These are phyloP conservation scores for Barnettozyma botsteinii DNA, from an alignment of 805 yeast genomes.

Conservation along the genomic window DNA sequence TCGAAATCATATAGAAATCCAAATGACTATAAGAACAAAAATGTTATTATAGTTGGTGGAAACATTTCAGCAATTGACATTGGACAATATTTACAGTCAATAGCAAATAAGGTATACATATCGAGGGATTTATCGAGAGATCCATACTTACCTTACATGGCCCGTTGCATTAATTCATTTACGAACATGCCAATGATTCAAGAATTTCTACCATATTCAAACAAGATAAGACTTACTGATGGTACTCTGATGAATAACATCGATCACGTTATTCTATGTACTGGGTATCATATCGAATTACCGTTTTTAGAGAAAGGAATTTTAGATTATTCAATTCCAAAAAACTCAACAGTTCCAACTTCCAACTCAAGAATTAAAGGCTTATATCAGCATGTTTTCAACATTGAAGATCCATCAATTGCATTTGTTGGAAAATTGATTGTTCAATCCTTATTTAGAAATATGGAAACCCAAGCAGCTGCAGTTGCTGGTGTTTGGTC, in stretches of 20 bases:
- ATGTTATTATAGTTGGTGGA: constrained; percentile 41
- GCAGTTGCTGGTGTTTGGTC: constrained; percentile 57
- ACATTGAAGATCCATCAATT: constrained; percentile 40
- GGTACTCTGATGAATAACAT: constrained; percentile 30
- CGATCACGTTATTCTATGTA: constrained; percentile 36
- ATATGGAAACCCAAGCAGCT: constrained; percentile 47
- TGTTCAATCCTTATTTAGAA: constrained; percentile 41
- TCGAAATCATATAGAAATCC: constrained; percentile 45
- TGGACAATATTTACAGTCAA: constrained; percentile 37
- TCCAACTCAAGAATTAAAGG: constrained; percentile 33
- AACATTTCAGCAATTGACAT: constrained; percentile 39
- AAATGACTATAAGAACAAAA: constrained; percentile 32
- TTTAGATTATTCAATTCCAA: constrained; percentile 21
- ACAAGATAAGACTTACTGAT: constrained; percentile 26
- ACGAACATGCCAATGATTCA: constrained; percentile 26
- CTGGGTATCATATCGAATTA: constrained; percentile 39
- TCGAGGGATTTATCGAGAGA: constrained; percentile 69
- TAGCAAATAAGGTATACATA: constrained; percentile 44
- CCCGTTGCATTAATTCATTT: constrained; percentile 24
- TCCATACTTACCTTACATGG: constrained; percentile 36
- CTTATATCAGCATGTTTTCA: constrained; percentile 41
- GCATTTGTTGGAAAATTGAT: constrained; percentile 36
- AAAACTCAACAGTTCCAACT: constrained; percentile 16
- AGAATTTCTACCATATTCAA: constrained; percentile 26
- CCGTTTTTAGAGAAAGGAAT: constrained; percentile 31